These are phyloP conservation scores for Pochonia chlamydosporia DNA, from an alignment of 2,329 filamentous ascomycete genomes.

Conservation along the genomic window DNA sequence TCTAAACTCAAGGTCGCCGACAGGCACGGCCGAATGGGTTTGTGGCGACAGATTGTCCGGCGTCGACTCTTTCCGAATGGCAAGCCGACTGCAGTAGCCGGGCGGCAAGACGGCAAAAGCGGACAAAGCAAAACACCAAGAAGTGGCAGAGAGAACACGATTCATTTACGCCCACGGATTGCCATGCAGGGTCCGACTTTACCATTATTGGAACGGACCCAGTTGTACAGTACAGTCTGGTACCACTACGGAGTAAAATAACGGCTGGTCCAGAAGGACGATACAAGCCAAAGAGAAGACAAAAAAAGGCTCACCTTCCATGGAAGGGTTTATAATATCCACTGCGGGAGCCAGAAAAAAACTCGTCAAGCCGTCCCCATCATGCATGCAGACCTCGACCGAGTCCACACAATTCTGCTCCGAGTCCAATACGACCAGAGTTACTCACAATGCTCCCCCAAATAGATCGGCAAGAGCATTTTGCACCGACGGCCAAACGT, in stretches of 20 bases:
- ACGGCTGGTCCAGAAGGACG: not conserved
- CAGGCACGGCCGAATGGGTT: not conserved
- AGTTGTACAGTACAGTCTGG: too few species aligned
- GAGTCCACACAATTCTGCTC: slow-evolving; percentile 4
- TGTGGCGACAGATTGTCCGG: not conserved
- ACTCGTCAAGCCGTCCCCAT: slow-evolving; percentile 7
- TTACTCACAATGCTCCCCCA: too few species aligned
- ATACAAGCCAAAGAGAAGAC: not conserved
- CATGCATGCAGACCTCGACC: slow-evolving; percentile 2
- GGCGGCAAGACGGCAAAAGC: not conserved
- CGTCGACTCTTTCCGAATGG: not conserved
- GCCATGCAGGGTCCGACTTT: slow-evolving; percentile 6
- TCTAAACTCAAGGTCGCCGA: too few species aligned
- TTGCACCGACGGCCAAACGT: too few species aligned
- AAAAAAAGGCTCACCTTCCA: slow-evolving; percentile 9
- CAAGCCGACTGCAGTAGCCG: slow-evolving; percentile 1
- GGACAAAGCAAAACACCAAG: not conserved
- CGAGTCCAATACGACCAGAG: not conserved
- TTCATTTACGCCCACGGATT: slow-evolving; percentile 1
- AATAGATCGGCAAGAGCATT: too few species aligned
- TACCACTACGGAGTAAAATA: slow-evolving; percentile 1
- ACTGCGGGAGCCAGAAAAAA: slow-evolving; percentile 9
- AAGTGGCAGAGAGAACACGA: not conserved
- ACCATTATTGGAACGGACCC: not conserved
- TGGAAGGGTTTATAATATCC: slow-evolving; percentile 3